Evolutionary conservation across 208 protist genomes (phyloP).

Genomic region (Leishmania turanica): DNA sequence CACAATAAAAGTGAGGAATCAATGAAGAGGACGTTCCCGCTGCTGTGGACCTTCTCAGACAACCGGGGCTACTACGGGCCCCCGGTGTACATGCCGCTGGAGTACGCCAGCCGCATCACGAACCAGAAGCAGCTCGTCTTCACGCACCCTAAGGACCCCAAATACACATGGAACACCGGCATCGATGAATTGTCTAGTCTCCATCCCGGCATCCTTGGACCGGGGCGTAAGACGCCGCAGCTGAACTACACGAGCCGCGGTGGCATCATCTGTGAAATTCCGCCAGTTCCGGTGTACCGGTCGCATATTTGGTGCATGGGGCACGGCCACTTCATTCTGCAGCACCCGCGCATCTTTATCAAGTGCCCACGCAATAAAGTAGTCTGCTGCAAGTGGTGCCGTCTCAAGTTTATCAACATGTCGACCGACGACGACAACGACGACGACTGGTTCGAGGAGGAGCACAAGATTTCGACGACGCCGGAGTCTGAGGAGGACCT

Average conservation of each 20-base stretch:
- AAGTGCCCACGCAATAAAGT: conserved; percentile 82
- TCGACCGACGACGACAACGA: conserved; percentile 85
- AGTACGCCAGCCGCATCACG: conserved; percentile 84
- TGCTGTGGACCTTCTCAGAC: conserved; percentile 74
- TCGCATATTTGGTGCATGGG: conserved; percentile 90
- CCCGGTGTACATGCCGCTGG: conserved; percentile 84
- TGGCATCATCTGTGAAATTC: conserved; percentile 89
- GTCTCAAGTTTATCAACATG: conserved; percentile 92
- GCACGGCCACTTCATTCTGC: conserved; percentile 77
- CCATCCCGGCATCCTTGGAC: conserved; percentile 74
- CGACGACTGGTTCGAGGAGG: conserved; percentile 88
- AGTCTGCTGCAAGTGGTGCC: conserved; percentile 88
- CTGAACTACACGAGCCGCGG: conserved; percentile 80
- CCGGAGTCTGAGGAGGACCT: conserved; percentile 79
- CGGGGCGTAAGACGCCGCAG: conserved; percentile 79
- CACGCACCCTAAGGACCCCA: conserved; percentile 86
- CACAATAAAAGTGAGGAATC: background rate
- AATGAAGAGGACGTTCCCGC: conserved; percentile 53
- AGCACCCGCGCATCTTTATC: conserved; percentile 91
- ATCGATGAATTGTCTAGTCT: conserved; percentile 72
- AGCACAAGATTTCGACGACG: conserved; percentile 88
- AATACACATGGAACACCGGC: conserved; percentile 86
- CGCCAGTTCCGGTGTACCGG: conserved; percentile 86
- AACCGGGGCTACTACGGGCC: conserved; percentile 86
- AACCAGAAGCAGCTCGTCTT: conserved; percentile 83